A percentile compares a stretch with the other conserved stretches of the same genome.
Conservation (phyloP, 2,329 filamentous ascomycete species). For the Trichoderma sp. region DNA sequence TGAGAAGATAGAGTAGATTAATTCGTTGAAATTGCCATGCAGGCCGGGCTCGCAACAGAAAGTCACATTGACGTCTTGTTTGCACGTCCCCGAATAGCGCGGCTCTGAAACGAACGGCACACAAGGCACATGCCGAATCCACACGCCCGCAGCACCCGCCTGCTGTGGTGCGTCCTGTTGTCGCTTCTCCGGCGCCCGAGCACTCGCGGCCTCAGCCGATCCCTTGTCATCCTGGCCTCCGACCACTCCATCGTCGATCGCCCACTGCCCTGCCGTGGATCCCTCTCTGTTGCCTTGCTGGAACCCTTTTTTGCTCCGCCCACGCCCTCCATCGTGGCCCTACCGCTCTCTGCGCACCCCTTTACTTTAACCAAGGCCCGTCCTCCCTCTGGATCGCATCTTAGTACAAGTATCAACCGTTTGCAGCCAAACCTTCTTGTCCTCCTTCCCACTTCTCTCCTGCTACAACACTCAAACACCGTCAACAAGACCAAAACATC, state of each 20-base stretch:
- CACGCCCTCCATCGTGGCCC: conserved; percentile 9
- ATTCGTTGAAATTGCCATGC: neutral
- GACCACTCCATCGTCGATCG: conserved; percentile 25
- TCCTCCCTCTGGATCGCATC: conserved; percentile 14
- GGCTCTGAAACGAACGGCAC: conserved; percentile 7
- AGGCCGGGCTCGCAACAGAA: conserved; percentile 16
- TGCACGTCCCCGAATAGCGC: neutral
- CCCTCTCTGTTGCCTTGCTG: conserved; percentile 27
- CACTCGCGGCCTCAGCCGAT: conserved; percentile 23
- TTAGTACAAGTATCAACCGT: conserved; percentile 7
- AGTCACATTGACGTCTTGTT: neutral
- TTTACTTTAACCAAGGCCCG: conserved; percentile 28
- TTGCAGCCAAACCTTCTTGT: conserved; percentile 2
- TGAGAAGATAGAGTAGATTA: too few relatives aligned
- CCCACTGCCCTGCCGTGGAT: conserved; percentile 27
- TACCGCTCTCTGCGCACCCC: conserved; percentile 4
- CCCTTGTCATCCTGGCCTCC: conserved; percentile 5
- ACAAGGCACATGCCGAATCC: conserved; percentile 21
- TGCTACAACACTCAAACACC: neutral
- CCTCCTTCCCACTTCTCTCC: neutral
- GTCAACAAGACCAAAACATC: neutral
- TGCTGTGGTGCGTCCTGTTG: neutral
- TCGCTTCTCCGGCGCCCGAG: conserved; percentile 25
- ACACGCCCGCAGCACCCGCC: conserved; percentile 21
- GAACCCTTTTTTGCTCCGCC: neutral